Evolutionary conservation across 1,284 basidiomycete species (phyloP), one percentile per base, ranked within the genome.

Genomic region (Inonotus hispidus): DNA sequence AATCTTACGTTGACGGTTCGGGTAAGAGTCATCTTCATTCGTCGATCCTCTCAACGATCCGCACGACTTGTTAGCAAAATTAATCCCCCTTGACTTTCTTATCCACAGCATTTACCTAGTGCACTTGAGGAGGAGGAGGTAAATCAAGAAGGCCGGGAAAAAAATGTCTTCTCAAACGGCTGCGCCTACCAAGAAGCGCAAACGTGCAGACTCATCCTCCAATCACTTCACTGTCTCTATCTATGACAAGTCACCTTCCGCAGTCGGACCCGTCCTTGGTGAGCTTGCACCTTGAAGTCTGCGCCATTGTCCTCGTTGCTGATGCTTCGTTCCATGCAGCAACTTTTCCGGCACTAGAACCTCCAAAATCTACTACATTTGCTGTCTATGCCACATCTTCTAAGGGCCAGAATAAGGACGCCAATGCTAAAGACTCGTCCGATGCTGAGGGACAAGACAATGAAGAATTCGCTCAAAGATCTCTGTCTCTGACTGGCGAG

Each of bases 201-300:
- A 88, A 73, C 79, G 82, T 65, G 76, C 75, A 4, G 50, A 52
- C 27, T 52, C 50, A 19, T 11, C 29, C 29, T 29, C 49, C 8
- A 71, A 69, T 47, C 74, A 75, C 63, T 67, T 82, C 59, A 76
- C 77, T 39, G 73, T 88, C 43, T 75, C 77, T 67, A 69, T 84
- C 50, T 73, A 80, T 37, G 67, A 69, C 56, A 74, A 77, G 63
- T 71, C 80, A 43, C 75, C 74, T 53, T 72, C 74, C 14, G 75
- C 80, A 65, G 72, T 83, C 54, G 90, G 88, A 16, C 90, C 91
- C 61, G 80, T 88, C 32, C 82, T 93, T 66, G 89, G 90, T 91
- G 70, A 71, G 81, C 74, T 58, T 66, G 66, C 54, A 61, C 45
- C 56, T 59, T 64, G 65, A 57, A 59, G 46, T 47, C 19, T 50